These are phyloP conservation scores for Ostreobium quekettii DNA, from an alignment of 139 green algal genomes.

Conservation along the genomic window DNA sequence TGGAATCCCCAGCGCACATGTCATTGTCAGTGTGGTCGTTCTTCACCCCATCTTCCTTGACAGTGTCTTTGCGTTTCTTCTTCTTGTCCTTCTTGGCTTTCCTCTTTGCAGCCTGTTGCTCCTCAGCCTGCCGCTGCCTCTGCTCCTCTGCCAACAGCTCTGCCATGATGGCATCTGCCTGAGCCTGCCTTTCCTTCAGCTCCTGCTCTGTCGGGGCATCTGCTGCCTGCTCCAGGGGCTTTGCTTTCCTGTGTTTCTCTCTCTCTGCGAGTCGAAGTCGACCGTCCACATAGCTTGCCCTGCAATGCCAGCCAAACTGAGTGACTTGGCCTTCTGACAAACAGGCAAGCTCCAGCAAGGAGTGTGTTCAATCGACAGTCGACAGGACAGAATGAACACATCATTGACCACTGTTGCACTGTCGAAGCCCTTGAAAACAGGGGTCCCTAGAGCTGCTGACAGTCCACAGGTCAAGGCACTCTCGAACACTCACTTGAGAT, in stretches of 20 bases:
- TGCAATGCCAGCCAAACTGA: not conserved
- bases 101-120: no score
- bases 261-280: slow-evolving; percentile 34
- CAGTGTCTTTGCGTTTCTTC: slow-evolving; percentile 16
- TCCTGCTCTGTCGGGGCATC: not conserved
- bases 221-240: not conserved
- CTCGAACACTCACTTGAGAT: slow-evolving; percentile 11
- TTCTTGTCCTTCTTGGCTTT: slow-evolving; percentile 26
- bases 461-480: not conserved
- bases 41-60: no score
- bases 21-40: no score
- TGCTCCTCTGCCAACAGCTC: slow-evolving; percentile 32
- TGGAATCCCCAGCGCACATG: no score
- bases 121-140: slow-evolving; percentile 16
- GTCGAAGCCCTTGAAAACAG: no score
- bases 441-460: no score
- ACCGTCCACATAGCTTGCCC: slow-evolving; percentile 37
- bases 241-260: slow-evolving; percentile 26
- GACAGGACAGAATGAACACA: no score
- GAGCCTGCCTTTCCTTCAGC: slow-evolving; percentile 25
- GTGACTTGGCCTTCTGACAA: no score
- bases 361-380: no score
- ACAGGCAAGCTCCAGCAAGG: no score
- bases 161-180: slow-evolving; percentile 35
- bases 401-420: no score